Base-by-base conservation (phyloP, 1,139 yeast genomes). In the Nadsonia starkeyi-henricii region DNA sequence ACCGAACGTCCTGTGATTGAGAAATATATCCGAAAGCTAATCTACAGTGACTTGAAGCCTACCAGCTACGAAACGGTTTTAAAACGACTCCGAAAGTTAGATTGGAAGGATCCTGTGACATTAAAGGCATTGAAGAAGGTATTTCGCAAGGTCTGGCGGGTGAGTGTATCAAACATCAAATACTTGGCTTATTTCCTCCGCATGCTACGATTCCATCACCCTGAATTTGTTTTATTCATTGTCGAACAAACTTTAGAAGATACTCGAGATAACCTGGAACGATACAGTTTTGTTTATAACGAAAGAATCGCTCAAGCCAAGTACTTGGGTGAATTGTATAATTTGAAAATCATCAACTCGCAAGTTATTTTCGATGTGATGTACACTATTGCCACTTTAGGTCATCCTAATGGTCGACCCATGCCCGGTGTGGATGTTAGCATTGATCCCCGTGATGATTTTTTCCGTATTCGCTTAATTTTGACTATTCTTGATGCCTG, bases 181-280 rank as follows among this genome's bases (percentile, higher is more conserved):
- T 52, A 62, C 1, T 62, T 86, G 51, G 79, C 88, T 0, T 63
- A 63, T 43, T 58, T 83, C 4, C 62, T 84, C 21, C 62, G 64
- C 41, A 62, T 60, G 1, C 53, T 75, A 20, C 61, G 68, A 23
- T 61, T 61, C 8, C 58, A 63, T 44, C 69, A 72, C 55, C 69
- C 66, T 42, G 63, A 64, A 19, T 68, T 77, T 46, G 63, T 67
- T 2, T 65, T 73, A 1, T 59, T 58, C 44, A 74, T 79, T 1
- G 66, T 85, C 45, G 96, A 89, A 59, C 67, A 75, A n/a, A 54
- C 82, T 1, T 54, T 83, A 19, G 96, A 88, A 57, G 70, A 72
- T 33, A 72, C 84, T 17, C 69, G 74, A 9, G 61, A 78, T 28
- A 94, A 89, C 0, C 64, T 86, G 52, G 96, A 88, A 58, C 56